Evolutionary conservation across 169 alveolate species (phyloP), one percentile per base, ranked within the genome.

Genomic region (Cryptosporidium felis): DNA sequence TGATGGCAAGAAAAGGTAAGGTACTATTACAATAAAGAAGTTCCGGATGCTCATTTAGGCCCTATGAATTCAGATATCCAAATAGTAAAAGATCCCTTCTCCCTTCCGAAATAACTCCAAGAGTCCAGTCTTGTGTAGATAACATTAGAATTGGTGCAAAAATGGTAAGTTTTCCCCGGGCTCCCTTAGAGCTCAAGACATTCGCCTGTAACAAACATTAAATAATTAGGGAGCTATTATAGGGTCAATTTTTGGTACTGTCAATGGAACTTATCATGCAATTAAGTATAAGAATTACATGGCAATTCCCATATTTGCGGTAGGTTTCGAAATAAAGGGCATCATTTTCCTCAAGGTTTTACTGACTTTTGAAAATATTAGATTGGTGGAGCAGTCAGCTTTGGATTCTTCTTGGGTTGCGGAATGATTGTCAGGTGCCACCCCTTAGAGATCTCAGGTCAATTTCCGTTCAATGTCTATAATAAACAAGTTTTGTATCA

Each of bases 181-280:
- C 14, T 14, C 1, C 82, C n/a, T 0, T 21, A 5, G 41, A 38
- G 14, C 38, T 16, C 1, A 10, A 3, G n/a, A 1, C 0, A 12
- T 0, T 10, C 61, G 5, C 61, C 5, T 9, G 18, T 10, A 28
- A 5, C 5, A 6, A 28, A 21, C 41, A 21, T 34, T 51, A 9
- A 42, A 6, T 8, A 23, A 6, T 10, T 42, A 93, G 96, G 97
- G 97, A 5, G 94, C 95, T 2, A 93, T 94, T 46, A 95, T 94
- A 36, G 97, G 97, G 23, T 96, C 96, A n/a, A 94, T 94, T 40
- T 94, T 94, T 67, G 97, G 97, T 0, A 91, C 93, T 30, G 81
- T 94, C 47, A 94, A 96, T 38, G 97, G 97, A 14, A 42, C 91
- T 28, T 94, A 94, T 53, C 94, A 95, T 16, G 91, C 96, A 5